Percentiles rank a stretch among this genome's conserved stretches.
These are phyloP conservation scores for Aspergillus floridensis DNA, from an alignment of 2,329 filamentous ascomycete genomes.

Conservation along the genomic window DNA sequence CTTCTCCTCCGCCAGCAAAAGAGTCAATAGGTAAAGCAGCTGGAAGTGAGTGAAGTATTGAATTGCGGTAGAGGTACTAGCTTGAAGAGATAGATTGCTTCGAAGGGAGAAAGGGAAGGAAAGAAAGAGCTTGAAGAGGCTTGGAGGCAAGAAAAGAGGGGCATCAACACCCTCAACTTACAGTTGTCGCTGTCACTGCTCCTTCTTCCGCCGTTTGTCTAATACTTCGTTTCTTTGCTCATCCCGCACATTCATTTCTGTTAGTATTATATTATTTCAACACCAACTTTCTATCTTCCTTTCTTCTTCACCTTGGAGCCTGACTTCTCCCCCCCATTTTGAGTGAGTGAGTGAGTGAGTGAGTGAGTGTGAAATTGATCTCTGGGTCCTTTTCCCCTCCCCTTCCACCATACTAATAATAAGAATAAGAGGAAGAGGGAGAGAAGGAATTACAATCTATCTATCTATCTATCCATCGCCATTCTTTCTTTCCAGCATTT, in stretches of 20 bases:
- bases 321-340: background rate
- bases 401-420: background rate
- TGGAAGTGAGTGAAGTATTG: no score
- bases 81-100: no score
- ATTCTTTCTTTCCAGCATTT: background rate
- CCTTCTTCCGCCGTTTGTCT: background rate
- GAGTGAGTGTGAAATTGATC: background rate
- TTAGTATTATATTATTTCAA: background rate
- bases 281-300: background rate
- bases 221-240: conserved; percentile 1
- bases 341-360: no score
- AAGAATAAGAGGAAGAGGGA: no score
- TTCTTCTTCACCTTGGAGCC: background rate
- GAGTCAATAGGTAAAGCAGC: no score
- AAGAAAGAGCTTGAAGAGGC: background rate
- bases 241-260: background rate
- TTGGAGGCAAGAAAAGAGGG: conserved; percentile 2
- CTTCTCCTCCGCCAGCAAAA: background rate
- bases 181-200: no score
- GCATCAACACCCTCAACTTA: background rate
- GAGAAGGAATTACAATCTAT: no score
- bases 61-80: no score
- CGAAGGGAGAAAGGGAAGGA: no score
- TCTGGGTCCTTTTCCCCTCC: background rate
- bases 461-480: background rate